phyloP scores from a whole-genome alignment of 2,329 filamentous ascomycete species.

The Colletotrichum agaves region DNA sequence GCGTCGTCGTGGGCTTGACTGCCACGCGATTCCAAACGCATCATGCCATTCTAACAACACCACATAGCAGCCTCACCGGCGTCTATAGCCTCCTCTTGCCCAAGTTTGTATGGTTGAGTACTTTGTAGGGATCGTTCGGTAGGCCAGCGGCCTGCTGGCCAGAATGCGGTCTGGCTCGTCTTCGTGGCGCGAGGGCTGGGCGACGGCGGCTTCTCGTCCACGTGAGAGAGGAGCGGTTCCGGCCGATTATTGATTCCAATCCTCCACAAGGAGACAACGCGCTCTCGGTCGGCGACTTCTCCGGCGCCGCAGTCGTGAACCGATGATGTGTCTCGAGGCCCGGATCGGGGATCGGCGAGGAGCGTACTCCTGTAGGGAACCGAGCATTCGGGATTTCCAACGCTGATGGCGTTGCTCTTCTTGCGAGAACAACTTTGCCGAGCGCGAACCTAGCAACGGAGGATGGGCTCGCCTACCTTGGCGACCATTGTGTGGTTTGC shows the following conservation, averaged over 20 bases:
- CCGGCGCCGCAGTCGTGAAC: not conserved
- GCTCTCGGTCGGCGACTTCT: not conserved
- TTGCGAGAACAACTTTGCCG: not conserved
- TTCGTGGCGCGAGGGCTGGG: slow-evolving; percentile 5
- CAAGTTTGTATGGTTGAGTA: not conserved
- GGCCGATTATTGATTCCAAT: not conserved
- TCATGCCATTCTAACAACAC: slow-evolving; percentile 9
- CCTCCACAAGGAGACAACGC: no score
- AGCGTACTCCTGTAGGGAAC: not conserved
- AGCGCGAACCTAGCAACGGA: not conserved
- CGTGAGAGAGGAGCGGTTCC: not conserved
- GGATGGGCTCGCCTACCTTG: not conserved
- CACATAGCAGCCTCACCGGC: not conserved
- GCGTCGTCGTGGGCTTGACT: not conserved
- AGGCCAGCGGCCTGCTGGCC: not conserved
- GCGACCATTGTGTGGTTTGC: not conserved
- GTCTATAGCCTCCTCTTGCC: not conserved
- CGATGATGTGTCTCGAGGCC: not conserved
- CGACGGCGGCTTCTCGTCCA: not conserved
- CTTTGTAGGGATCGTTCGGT: not conserved
- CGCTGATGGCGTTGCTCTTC: not conserved
- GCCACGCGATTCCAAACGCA: slow-evolving; percentile 1
- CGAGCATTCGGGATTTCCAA: not conserved
- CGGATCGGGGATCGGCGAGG: slow-evolving; percentile 9
- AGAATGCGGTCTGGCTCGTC: not conserved